These are phyloP conservation scores for Aspergillus latus DNA, from an alignment of 2,329 filamentous ascomycete species.

Conservation along the genomic window DNA sequence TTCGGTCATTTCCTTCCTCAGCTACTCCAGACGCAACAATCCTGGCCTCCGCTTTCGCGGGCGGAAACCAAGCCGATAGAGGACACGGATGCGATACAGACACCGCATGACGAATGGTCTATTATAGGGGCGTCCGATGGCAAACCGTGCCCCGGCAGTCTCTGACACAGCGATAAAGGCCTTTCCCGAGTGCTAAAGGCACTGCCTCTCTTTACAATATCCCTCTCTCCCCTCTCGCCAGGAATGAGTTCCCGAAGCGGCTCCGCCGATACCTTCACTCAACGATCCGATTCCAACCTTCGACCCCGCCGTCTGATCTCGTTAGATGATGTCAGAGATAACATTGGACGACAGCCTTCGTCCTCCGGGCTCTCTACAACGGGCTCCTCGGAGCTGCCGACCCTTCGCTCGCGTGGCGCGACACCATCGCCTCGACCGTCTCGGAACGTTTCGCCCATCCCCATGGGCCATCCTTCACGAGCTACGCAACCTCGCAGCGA, in stretches of 20 bases:
- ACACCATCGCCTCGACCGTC: constrained; percentile 43
- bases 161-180: constrained; percentile 23
- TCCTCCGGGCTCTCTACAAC: constrained; percentile 30
- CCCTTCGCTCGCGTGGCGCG: constrained; percentile 40
- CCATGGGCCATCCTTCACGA: constrained; percentile 40
- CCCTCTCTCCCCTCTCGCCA: constrained; percentile 23
- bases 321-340: constrained; percentile 39
- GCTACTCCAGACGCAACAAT: not conserved
- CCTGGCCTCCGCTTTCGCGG: not conserved
- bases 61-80: constrained; percentile 9
- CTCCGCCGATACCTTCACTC: constrained; percentile 35
- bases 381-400: constrained; percentile 32
- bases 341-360: constrained; percentile 23
- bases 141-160: constrained; percentile 35
- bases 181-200: constrained; percentile 25
- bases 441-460: constrained; percentile 39
- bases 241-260: constrained; percentile 46
- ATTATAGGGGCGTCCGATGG: constrained; percentile 36
- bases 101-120: constrained; percentile 40
- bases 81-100: constrained; percentile 27
- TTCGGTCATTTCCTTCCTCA: not conserved
- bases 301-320: constrained; percentile 48
- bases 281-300: constrained; percentile 39
- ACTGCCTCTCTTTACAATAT: constrained; percentile 19
- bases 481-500: constrained; percentile 27